Percentiles rank a stretch among this genome's conserved stretches.
Conservation (phyloP, 768 basidiomycete genomes). For the Coprinopsis sp. region DNA sequence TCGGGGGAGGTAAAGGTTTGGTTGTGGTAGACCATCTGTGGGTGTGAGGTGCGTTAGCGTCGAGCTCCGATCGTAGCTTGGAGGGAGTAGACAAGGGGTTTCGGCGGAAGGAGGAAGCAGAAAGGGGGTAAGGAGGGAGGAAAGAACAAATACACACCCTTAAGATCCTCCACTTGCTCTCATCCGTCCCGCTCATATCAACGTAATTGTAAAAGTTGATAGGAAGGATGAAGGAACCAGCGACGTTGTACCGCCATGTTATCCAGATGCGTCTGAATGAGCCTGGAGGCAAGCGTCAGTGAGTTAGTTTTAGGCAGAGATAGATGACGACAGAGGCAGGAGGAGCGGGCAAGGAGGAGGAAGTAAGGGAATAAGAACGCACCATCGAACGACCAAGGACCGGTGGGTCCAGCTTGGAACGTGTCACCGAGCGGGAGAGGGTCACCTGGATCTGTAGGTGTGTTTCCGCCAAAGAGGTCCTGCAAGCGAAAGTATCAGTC, state of each 20-base stretch:
- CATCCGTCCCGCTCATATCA: slow-evolving; percentile 51
- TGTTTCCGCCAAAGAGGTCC: slow-evolving; percentile 49
- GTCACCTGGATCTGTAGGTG: slow-evolving; percentile 32
- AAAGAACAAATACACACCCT: slow-evolving; percentile 29
- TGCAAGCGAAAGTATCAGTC: slow-evolving; percentile 12
- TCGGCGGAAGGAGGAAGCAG: neutral
- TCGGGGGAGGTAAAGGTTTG: slow-evolving; percentile 47
- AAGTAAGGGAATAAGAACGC: no score
- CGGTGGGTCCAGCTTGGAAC: slow-evolving; percentile 39
- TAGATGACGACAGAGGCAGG: no score
- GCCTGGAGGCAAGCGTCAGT: no score
- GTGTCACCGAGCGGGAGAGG: slow-evolving; percentile 36
- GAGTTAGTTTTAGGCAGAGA: no score
- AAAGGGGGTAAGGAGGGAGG: neutral
- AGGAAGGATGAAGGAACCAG: slow-evolving; percentile 52
- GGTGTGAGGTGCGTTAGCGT: neutral
- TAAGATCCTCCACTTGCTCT: slow-evolving; percentile 45
- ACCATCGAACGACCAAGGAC: slow-evolving; percentile 59
- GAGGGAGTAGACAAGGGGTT: neutral
- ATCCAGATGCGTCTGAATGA: slow-evolving; percentile 53
- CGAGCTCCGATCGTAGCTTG: neutral
- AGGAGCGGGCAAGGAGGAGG: no score
- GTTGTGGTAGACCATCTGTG: slow-evolving; percentile 53
- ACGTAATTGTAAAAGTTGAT: slow-evolving; percentile 54
- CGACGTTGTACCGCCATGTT: slow-evolving; percentile 42